Conservation (phyloP, 1,284 basidiomycete species). For the Meira miltonrushii region DNA sequence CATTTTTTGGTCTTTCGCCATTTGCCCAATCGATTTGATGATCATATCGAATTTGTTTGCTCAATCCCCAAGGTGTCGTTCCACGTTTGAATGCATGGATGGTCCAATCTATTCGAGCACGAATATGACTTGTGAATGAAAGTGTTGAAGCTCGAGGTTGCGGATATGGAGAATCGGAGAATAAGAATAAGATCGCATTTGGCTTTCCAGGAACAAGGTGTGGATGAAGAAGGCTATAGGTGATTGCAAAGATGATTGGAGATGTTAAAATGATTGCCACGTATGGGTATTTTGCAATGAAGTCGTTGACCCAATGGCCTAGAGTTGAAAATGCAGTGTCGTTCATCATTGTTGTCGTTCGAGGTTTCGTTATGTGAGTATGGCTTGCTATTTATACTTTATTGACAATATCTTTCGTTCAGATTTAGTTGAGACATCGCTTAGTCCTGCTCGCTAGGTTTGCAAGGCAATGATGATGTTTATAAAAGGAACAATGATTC, state of each 20-base stretch:
- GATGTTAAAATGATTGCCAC: no score
- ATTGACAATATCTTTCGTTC: no score
- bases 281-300: no score
- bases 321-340: no score
- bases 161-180: neutral
- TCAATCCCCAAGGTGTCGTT: neutral
- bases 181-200: neutral
- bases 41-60: conserved; percentile 14
- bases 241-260: neutral
- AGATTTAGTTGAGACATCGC: no score
- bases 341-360: no score
- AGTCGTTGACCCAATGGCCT: no score
- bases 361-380: no score
- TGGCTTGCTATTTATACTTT: no score
- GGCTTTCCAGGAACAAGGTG: neutral
- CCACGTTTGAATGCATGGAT: neutral
- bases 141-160: conserved; percentile 6
- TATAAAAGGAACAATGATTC: no score
- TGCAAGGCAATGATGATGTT: no score
- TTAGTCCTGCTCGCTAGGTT: no score
- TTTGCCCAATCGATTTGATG: conserved; percentile 19
- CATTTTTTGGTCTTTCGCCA: conserved; percentile 16
- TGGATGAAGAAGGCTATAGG: neutral
- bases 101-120: neutral
- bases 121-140: neutral